Base-by-base conservation (phyloP, 164 flowering plant genomes). In the Warburgia ugandensis region DNA sequence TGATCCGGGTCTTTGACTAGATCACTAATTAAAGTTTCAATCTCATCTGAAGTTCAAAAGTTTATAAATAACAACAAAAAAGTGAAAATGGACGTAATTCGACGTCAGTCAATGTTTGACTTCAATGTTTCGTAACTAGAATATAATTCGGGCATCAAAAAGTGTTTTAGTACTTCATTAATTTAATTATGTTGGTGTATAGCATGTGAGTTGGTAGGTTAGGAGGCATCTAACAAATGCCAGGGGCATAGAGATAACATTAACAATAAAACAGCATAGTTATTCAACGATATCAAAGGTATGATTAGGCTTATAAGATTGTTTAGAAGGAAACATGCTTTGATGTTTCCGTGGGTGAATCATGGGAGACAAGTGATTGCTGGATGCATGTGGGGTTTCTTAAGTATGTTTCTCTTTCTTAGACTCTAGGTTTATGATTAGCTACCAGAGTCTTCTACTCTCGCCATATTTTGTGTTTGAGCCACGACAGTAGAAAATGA, bases 171-270 rank as follows among this genome's bases (percentile, higher is more conserved):
- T 14, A 48, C 21, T 19, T 42, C 31, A 42, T 11, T 31, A 20
- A 41, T 12, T 4, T 25, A 17, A 13, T 43, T 43, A 23, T 2
- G 5, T 29, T 44, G 25, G 53, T 47, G 63, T 46, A 46, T 35
- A 31, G 62, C 63, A 58, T 64, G 62, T 58, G 61, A 47, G 45
- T 43, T 23, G 39, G 52, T 56, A 29, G 59, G 22, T 41, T 47
- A 52, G 40, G 48, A 45, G 45, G 62, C 53, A 52, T 48, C 67
- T 52, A 6, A 46, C 62, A 63, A 58, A 63, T 63, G 67, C 64
- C 47, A 48, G 27, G 14, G 38, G 13, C 6, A 21, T 33, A 21
- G 26, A 36, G 43, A 26, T 45, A 52, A 35, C 26, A 50, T 22
- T 32, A 59, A 33, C n/a, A 16, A 39, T 7, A 9, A 11, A 5